A percentile compares a stretch with the other conserved stretches of the same genome.
Conservation (phyloP, 202 grass and related monocot species). For the Saccharum hybrid region DNA sequence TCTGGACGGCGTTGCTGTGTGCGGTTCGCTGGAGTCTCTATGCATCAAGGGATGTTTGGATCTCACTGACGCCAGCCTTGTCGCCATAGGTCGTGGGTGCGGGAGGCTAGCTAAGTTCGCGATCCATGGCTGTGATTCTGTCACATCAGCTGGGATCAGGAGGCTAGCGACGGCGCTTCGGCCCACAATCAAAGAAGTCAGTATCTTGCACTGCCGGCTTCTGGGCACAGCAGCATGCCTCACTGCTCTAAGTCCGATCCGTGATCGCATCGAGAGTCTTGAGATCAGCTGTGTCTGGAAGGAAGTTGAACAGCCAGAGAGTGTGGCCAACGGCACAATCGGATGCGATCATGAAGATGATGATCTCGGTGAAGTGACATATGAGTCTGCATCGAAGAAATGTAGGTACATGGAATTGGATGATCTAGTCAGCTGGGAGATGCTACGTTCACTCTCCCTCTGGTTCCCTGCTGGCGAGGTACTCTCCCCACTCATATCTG, state of each 20-base stretch:
- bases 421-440: constrained; percentile 69
- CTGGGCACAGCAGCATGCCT: constrained; percentile 65
- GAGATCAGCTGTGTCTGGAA: constrained; percentile 84
- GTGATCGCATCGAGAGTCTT: constrained; percentile 73
- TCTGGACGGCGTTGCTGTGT: constrained; percentile 85
- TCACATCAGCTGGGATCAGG: constrained; percentile 66
- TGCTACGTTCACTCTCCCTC: constrained; percentile 74
- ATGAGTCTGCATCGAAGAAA: constrained; percentile 68
- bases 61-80: constrained; percentile 74
- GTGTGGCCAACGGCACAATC: constrained; percentile 15
- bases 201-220: constrained; percentile 66
- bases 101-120: constrained; percentile 61
- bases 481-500: constrained; percentile 65
- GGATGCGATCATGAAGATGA: constrained; percentile 46
- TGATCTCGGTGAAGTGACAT: constrained; percentile 40
- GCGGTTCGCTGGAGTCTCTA: constrained; percentile 73
- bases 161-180: constrained; percentile 51
- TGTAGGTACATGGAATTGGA: constrained; percentile 61
- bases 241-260: constrained; percentile 60
- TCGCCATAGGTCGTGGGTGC: constrained; percentile 73
- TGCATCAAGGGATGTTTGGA: constrained; percentile 78
- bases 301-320: constrained; percentile 36
- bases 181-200: constrained; percentile 70
- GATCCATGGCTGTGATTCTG: constrained; percentile 64
- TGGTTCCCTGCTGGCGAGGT: constrained; percentile 83